phyloP scores from a whole-genome alignment of 768 basidiomycete species.

The Strobilomyces dryophilus region DNA sequence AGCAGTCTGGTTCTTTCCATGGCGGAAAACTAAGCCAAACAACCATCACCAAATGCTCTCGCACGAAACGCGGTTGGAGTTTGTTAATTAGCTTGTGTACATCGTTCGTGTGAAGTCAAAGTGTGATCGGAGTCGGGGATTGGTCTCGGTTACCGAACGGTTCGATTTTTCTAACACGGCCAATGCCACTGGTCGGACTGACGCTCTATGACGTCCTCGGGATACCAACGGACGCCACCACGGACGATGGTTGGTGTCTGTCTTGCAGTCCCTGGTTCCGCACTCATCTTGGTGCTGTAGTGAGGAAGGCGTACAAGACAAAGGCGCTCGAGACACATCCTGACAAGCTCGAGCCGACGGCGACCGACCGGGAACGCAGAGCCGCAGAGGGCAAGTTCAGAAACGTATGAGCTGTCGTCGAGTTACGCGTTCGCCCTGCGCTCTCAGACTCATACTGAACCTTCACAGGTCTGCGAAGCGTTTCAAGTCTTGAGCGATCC shows the following conservation, averaged over 20 bases:
- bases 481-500: conserved; percentile 57
- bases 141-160: background rate
- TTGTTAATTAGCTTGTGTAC: too few species aligned
- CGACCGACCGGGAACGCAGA: conserved; percentile 48
- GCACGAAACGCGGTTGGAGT: too few species aligned
- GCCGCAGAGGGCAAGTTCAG: conserved; percentile 57
- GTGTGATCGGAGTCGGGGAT: conserved; percentile 6
- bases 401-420: conserved; percentile 39
- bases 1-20: too few species aligned
- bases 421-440: conserved; percentile 20
- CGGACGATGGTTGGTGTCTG: conserved; percentile 46
- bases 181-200: conserved; percentile 29
- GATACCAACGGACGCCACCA: conserved; percentile 39
- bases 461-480: conserved; percentile 53
- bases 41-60: too few species aligned
- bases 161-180: background rate
- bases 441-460: conserved; percentile 19
- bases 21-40: too few species aligned
- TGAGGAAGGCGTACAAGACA: conserved; percentile 64
- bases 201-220: conserved; percentile 44
- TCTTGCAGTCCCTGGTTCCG: background rate
- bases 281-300: conserved; percentile 22
- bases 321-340: conserved; percentile 71
- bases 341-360: conserved; percentile 58
- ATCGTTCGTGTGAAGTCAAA: background rate